Evolutionary conservation across 805 yeast genomes (phyloP).

Genomic region (Metschnikowia cubensis): DNA sequence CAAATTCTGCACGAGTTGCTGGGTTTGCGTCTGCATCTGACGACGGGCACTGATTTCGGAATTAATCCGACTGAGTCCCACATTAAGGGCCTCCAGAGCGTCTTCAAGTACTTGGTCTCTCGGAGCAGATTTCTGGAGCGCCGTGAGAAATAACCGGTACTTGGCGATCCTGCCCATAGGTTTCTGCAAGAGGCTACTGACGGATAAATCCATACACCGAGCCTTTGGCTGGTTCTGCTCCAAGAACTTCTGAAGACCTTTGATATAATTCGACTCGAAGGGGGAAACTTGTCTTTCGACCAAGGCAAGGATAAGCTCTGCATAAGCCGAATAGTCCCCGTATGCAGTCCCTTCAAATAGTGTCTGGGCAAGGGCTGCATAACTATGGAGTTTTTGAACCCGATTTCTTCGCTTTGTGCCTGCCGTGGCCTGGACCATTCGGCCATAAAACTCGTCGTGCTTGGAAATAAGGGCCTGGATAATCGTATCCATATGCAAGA

Average conservation of each 20-base stretch:
- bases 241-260: slow-evolving; percentile 12
- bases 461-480: slow-evolving; percentile 5
- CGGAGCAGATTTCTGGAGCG: slow-evolving; percentile 6
- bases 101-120: not conserved
- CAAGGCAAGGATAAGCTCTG: slow-evolving; percentile 9
- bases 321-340: slow-evolving; percentile 9
- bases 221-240: slow-evolving; percentile 13
- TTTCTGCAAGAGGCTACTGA: slow-evolving; percentile 14
- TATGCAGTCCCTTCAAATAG: slow-evolving; percentile 62
- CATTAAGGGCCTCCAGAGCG: slow-evolving; percentile 7
- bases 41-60: slow-evolving; percentile 6
- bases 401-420: not conserved
- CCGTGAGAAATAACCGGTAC: slow-evolving; percentile 12
- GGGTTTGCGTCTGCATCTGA: slow-evolving; percentile 3
- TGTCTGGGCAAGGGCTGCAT: slow-evolving; percentile 71
- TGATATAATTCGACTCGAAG: slow-evolving; percentile 9
- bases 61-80: slow-evolving; percentile 7
- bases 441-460: slow-evolving; percentile 7
- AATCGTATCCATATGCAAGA: slow-evolving; percentile 5
- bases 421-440: slow-evolving; percentile 1
- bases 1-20: not conserved
- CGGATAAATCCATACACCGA: slow-evolving; percentile 13
- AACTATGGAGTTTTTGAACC: not conserved
- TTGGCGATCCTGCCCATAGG: slow-evolving; percentile 16
- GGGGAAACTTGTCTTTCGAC: slow-evolving; percentile 9